Base-by-base conservation (phyloP, 306 rosid species). In the Urtica urens region DNA sequence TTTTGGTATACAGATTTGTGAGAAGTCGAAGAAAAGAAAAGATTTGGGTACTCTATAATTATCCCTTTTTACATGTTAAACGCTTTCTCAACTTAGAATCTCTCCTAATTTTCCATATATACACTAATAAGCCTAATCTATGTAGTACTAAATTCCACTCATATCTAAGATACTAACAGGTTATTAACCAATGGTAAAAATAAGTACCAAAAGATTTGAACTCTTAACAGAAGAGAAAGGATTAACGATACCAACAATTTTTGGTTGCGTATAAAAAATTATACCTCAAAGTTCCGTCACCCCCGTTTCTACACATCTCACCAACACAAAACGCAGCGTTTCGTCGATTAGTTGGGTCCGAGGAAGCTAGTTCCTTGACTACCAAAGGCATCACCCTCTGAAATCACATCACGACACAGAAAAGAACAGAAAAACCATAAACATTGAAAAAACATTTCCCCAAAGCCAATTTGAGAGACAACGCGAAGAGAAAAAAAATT, bases 241-340 rank as follows among this genome's bases (percentile, higher is more conserved):
- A 67, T 33, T 9, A n/a, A 30, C n/a, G n/a, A n/a, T n/a, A n/a
- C n/a, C n/a, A n/a, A n/a, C 23, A 41, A 18, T 28, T 11, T 17
- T 1, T 40, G 34, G 6, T 10, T 10, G 29, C 7, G 34, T 20
- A 0, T 22, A 3, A 6, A 56, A 7, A 78, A 85, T n/a, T 90
- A 85, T 85, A 90, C 99, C 71, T 90, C 49, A 85, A 64, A 53
- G 92, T 68, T 39, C 80, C 69, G 59, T 81, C 95, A 5, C 78
- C 85, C 16, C 99, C 95, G 75, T 85, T 90, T 68, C 76, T 90
- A 65, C 99, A 90, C 53, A 90, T 69, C 79, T 90, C 95, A 58
- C 99, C 99, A 58, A 85, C 99, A 78, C 96, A 92, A 69, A 92
- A 92, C 53, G 99, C 99, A 23, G 99, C 99, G 63, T 92, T 92